Conservation (phyloP, 2,329 filamentous ascomycete species). For the Emydomyces testavorans region DNA sequence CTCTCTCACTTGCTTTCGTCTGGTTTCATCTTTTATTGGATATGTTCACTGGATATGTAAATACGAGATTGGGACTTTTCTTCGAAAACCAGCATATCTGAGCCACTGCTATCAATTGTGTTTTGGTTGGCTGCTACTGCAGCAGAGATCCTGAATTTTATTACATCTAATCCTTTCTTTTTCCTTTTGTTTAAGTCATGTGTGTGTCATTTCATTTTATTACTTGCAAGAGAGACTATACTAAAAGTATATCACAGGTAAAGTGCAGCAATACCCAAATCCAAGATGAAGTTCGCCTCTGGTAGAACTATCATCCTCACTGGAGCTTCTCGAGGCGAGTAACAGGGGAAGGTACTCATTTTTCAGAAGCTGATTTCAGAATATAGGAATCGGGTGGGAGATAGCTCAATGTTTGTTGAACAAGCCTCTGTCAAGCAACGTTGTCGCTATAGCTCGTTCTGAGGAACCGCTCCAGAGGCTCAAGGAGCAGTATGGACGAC, state of each 20-base stretch:
- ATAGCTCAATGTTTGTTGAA: conserved; percentile 49
- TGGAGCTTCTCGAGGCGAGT: conserved; percentile 50
- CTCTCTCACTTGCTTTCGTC: too few relatives aligned
- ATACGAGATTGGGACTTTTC: too few relatives aligned
- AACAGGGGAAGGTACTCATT: background rate
- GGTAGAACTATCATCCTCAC: conserved; percentile 59
- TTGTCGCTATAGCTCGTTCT: conserved; percentile 49
- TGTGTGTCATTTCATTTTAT: too few relatives aligned
- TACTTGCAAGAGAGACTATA: too few relatives aligned
- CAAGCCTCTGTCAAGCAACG: conserved; percentile 39
- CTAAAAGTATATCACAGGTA: background rate
- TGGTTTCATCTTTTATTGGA: too few relatives aligned
- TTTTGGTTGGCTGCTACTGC: too few relatives aligned
- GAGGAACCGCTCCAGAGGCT: conserved; percentile 44
- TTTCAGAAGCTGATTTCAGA: background rate
- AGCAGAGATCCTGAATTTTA: too few relatives aligned
- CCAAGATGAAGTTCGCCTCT: conserved; percentile 7
- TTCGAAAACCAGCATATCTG: too few relatives aligned
- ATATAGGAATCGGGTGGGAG: conserved; percentile 49
- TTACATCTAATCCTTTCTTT: too few relatives aligned
- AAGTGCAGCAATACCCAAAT: background rate
- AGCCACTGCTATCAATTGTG: too few relatives aligned
- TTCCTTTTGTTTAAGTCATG: too few relatives aligned
- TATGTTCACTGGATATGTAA: too few relatives aligned
- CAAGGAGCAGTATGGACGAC: conserved; percentile 41